These are phyloP conservation scores for Acacia crassicarpa DNA, from an alignment of 306 rosid genomes.

Conservation along the genomic window DNA sequence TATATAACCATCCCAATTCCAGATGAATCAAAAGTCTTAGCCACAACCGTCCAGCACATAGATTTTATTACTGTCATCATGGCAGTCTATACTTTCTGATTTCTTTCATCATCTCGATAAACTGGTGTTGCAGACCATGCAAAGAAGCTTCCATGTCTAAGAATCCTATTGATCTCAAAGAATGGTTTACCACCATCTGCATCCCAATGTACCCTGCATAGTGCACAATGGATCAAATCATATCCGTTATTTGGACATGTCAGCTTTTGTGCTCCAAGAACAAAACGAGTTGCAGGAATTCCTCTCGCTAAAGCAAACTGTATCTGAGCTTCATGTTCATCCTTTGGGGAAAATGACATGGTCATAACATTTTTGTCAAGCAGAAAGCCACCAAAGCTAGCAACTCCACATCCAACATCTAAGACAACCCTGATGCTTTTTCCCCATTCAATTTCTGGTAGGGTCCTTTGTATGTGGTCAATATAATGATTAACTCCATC, in stretches of 20 bases:
- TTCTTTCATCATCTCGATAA: conserved; percentile 69
- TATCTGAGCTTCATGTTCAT: conserved; percentile 99
- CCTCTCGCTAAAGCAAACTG: conserved; percentile 99
- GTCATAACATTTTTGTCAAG: conserved; percentile 79
- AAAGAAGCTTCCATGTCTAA: conserved; percentile 90
- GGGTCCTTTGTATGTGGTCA: conserved; percentile 27
- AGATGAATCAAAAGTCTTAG: conserved; percentile 62
- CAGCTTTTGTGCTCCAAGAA: conserved; percentile 86
- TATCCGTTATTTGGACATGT: conserved; percentile 71
- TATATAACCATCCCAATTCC: conserved; percentile 93
- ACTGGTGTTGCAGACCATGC: conserved; percentile 98
- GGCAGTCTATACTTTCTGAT: conserved; percentile 76
- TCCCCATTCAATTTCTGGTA: conserved; percentile 71
- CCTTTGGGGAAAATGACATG: conserved; percentile 97
- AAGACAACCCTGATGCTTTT: conserved; percentile 72
- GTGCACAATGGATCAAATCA: conserved; percentile 94
- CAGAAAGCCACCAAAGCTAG: conserved; percentile 94
- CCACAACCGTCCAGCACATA: conserved; percentile 85
- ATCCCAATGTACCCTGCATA: conserved; percentile 98
- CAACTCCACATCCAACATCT: conserved; percentile 97
- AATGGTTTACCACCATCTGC: conserved; percentile 93
- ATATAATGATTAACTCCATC: too few species aligned
- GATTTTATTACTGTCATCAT: conserved; percentile 67
- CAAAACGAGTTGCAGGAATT: conserved; percentile 91
- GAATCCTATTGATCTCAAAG: conserved; percentile 84